Base-by-base conservation (phyloP, 78 protist species). In the Cavenderia fasciculata region DNA sequence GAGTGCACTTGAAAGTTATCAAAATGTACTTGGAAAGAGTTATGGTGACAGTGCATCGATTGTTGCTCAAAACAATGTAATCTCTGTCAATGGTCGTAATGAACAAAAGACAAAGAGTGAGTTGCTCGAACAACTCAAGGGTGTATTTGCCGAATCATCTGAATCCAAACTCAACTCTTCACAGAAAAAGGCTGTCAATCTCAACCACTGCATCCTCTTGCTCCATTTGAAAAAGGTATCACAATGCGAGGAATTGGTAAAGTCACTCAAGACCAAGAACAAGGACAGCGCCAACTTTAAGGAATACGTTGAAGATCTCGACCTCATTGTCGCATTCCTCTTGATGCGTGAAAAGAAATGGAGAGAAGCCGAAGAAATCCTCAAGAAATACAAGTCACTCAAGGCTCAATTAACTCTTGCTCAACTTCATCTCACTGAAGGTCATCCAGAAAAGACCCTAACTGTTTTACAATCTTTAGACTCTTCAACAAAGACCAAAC, bases 271-370 rank as follows among this genome's bases (percentile, higher is more conserved):
- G 49, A 5, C 49, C 0, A 82, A 82, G 44, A 29, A 29, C 43
- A 51, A 82, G 29, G 46, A 41, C 43, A 21, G 33, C 0, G 1
- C 54, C 33, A 2, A 16, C 2, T 62, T 19, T 18, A 62, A 6
- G 29, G 61, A 51, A 4, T 14, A 51, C 1, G 27, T 29, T 68
- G 74, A 82, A 68, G 90, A 82, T 25, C 31, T 82, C 3, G 78
- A 65, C 41, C 10, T 82, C 11, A 68, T 68, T 43, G 49, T 54
- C 8, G 52, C 75, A 2, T 27, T 78, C 8, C 36, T 57, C 4
- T 43, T 82, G 18, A 44, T 54, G 23, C 65, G 56, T 33, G 90
- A 82, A n/a, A 82, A 82, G 90, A 82, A 82, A 56, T 82, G 65
- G 54, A 34, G 61, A 25, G 90, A 82, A 27, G 90, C 78, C 11